Conservation (phyloP, 1,284 basidiomycete genomes). For the Cryptococcus sp. region DNA sequence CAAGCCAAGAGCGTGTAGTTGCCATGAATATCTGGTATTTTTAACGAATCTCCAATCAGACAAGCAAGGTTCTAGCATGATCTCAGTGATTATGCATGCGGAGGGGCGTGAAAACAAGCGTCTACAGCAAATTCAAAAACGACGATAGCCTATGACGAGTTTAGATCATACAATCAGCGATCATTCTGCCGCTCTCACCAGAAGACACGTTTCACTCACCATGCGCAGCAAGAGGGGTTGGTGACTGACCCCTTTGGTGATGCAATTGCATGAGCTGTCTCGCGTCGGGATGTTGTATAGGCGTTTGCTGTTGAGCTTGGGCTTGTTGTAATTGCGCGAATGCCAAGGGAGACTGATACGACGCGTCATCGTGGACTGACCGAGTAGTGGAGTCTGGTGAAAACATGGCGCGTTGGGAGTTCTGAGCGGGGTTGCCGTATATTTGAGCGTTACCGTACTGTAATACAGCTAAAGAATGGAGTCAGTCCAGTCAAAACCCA, state of each 20-base stretch:
- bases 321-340: slow-evolving; percentile 5
- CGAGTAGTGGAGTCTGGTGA: slow-evolving; percentile 18
- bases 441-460: slow-evolving; percentile 16
- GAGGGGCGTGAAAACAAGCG: background rate
- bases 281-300: slow-evolving; percentile 17
- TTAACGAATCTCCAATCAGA: too few species aligned
- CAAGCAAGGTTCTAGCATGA: too few species aligned
- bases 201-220: slow-evolving; percentile 10
- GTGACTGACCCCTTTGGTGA: slow-evolving; percentile 19
- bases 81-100: too few species aligned
- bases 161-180: background rate
- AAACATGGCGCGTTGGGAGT: slow-evolving; percentile 13
- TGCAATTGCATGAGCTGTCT: slow-evolving; percentile 22
- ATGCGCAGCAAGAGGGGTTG: slow-evolving; percentile 18
- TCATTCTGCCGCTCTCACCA: background rate
- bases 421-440: slow-evolving; percentile 7
- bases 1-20: too few species aligned
- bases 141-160: background rate
- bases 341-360: background rate
- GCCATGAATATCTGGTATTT: too few species aligned
- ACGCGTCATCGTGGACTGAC: slow-evolving; percentile 14
- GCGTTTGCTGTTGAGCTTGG: slow-evolving; percentile 4
- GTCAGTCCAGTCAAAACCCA: background rate
- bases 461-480: slow-evolving; percentile 7
- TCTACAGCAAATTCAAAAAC: background rate